A percentile compares a stretch with the other conserved stretches of the same genome.
phyloP scores from a whole-genome alignment of 2,329 filamentous ascomycete genomes.

The Pseudogymnoascus sp. region DNA sequence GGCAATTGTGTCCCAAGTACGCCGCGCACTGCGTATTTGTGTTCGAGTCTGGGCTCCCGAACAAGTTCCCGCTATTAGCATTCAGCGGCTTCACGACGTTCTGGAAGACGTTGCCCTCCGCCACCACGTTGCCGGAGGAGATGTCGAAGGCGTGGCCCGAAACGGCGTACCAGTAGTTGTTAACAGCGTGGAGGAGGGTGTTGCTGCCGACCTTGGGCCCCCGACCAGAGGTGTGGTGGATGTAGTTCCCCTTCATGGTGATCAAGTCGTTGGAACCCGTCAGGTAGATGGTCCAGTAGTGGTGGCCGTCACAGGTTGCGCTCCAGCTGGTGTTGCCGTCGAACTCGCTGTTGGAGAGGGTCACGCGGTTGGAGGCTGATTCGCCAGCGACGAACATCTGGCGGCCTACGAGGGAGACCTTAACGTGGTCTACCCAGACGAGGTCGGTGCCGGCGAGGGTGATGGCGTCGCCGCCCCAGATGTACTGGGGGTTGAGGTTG shows the following conservation, averaged over 20 bases:
- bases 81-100: slow-evolving; percentile 33
- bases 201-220: slow-evolving; percentile 51
- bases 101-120: slow-evolving; percentile 54
- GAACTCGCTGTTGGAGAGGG: slow-evolving; percentile 55
- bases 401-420: slow-evolving; percentile 51
- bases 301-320: slow-evolving; percentile 50
- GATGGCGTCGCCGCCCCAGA: slow-evolving; percentile 47
- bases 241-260: slow-evolving; percentile 55
- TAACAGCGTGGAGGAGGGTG: slow-evolving; percentile 51
- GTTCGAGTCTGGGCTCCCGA: slow-evolving; percentile 19
- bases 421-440: slow-evolving; percentile 43
- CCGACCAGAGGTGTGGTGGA: slow-evolving; percentile 52
- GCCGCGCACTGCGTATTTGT: slow-evolving; percentile 17
- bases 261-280: slow-evolving; percentile 49
- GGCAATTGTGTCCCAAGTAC: slow-evolving; percentile 19
- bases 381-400: slow-evolving; percentile 56
- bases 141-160: slow-evolving; percentile 53
- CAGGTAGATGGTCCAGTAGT: slow-evolving; percentile 56
- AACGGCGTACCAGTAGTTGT: slow-evolving; percentile 55
- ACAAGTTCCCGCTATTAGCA: slow-evolving; percentile 3
- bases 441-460: slow-evolving; percentile 26
- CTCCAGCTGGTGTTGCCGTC: slow-evolving; percentile 49
- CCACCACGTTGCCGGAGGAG: slow-evolving; percentile 40
- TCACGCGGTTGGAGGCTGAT: slow-evolving; percentile 46
- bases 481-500: slow-evolving; percentile 48